These are phyloP conservation scores for Endogone sp. DNA, from an alignment of 192 early-diverging fungal genomes.

Conservation along the genomic window DNA sequence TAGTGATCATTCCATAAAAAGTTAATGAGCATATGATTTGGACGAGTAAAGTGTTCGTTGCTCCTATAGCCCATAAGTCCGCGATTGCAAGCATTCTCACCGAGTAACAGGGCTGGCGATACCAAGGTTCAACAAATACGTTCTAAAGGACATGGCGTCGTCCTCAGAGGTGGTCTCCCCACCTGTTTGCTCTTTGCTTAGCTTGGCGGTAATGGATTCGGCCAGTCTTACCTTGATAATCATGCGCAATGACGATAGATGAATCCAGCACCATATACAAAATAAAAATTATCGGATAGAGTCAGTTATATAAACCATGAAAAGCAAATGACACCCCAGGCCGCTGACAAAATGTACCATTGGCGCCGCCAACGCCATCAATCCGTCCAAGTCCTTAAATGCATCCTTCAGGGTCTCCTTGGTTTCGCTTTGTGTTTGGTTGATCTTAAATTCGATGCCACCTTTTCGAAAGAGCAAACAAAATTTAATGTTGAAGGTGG, in stretches of 20 bases:
- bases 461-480: conserved; percentile 29
- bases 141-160: conserved; percentile 52
- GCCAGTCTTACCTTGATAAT: conserved; percentile 54
- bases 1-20: not conserved
- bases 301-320: too few species aligned
- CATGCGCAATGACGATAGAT: conserved; percentile 8
- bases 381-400: conserved; percentile 84
- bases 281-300: not conserved
- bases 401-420: conserved; percentile 72
- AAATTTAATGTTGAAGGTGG: not conserved
- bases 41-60: not conserved
- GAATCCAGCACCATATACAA: not conserved
- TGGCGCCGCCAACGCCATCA: conserved; percentile 85
- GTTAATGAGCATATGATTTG: not conserved
- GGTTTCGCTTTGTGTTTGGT: conserved; percentile 57
- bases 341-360: conserved; percentile 58
- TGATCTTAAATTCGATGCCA: conserved; percentile 61
- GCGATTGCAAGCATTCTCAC: conserved; percentile 28
- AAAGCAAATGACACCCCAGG: too few species aligned
- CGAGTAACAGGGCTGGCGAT: conserved; percentile 88
- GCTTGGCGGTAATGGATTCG: conserved; percentile 56
- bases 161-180: conserved; percentile 14
- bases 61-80: too few species aligned
- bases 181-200: conserved; percentile 32
- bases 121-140: conserved; percentile 84